Evolutionary conservation across 2,329 filamentous ascomycete genomes (phyloP).

Genomic region (Venturiaceae sp.): DNA sequence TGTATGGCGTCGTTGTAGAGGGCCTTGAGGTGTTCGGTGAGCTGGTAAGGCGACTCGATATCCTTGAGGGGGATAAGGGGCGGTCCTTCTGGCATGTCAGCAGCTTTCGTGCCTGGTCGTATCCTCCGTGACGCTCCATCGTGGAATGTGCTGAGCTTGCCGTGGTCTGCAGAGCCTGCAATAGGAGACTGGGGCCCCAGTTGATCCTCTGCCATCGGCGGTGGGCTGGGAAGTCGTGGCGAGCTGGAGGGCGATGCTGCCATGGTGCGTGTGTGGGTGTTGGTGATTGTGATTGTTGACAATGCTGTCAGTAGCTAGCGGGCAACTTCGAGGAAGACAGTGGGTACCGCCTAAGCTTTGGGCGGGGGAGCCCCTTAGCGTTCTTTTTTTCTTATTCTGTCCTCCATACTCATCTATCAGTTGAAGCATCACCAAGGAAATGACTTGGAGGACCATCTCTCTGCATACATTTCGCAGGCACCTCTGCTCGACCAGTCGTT

Average conservation of each 20-base stretch:
- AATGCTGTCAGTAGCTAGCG: too few species aligned
- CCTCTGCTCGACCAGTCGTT: too few species aligned
- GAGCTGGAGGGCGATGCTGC: slow-evolving; percentile 57
- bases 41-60: slow-evolving; percentile 93
- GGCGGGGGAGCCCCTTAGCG: too few species aligned
- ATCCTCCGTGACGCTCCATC: slow-evolving; percentile 74
- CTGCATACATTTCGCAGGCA: too few species aligned
- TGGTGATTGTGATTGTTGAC: too few species aligned
- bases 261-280: slow-evolving; percentile 19
- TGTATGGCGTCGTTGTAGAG: slow-evolving; percentile 76
- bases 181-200: slow-evolving; percentile 70
- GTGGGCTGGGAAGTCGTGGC: slow-evolving; percentile 87
- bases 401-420: too few species aligned
- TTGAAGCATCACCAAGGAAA: too few species aligned
- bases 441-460: too few species aligned
- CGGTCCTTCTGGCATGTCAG: slow-evolving; percentile 86
- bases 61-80: slow-evolving; percentile 78
- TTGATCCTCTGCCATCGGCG: slow-evolving; percentile 90
- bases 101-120: slow-evolving; percentile 82
- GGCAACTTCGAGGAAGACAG: too few species aligned
- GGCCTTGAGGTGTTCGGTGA: slow-evolving; percentile 93
- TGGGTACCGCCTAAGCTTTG: too few species aligned
- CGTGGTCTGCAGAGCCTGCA: slow-evolving; percentile 51
- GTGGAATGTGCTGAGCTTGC: slow-evolving; percentile 49
- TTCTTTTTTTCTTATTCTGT: too few species aligned